Evolutionary conservation across 768 basidiomycete genomes (phyloP).

Genomic region (Tulasnella sp.): DNA sequence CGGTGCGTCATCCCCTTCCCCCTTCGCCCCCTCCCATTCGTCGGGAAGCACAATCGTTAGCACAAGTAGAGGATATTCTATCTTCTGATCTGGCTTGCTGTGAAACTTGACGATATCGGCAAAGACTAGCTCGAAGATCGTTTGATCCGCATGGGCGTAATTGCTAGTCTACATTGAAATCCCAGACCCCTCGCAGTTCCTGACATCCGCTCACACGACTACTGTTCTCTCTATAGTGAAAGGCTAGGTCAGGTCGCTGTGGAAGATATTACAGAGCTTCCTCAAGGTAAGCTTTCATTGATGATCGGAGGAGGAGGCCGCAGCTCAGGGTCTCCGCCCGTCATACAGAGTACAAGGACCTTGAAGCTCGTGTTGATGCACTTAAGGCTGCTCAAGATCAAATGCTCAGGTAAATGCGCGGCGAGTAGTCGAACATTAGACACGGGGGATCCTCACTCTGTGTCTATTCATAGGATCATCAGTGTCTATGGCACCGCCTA

Average conservation of each 20-base stretch:
- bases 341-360: constrained; percentile 83
- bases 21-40: neutral
- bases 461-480: constrained; percentile 55
- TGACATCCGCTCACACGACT: neutral
- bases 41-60: neutral
- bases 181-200: neutral
- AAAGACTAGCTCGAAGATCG: neutral
- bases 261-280: constrained; percentile 92
- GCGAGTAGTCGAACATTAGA: neutral
- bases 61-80: neutral
- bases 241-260: constrained; percentile 81
- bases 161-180: constrained; percentile 1
- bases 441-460: neutral
- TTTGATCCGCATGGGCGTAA: neutral
- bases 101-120: neutral
- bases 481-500: constrained; percentile 89
- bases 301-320: neutral
- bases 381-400: constrained; percentile 71
- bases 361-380: constrained; percentile 92
- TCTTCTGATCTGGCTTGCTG: neutral
- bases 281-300: constrained; percentile 54
- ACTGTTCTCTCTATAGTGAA: constrained; percentile 44
- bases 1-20: constrained; percentile 33
- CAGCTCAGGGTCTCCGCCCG: neutral
- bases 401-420: constrained; percentile 65